phyloP scores from a whole-genome alignment of 805 yeast genomes.

The Pichia manshurica region DNA sequence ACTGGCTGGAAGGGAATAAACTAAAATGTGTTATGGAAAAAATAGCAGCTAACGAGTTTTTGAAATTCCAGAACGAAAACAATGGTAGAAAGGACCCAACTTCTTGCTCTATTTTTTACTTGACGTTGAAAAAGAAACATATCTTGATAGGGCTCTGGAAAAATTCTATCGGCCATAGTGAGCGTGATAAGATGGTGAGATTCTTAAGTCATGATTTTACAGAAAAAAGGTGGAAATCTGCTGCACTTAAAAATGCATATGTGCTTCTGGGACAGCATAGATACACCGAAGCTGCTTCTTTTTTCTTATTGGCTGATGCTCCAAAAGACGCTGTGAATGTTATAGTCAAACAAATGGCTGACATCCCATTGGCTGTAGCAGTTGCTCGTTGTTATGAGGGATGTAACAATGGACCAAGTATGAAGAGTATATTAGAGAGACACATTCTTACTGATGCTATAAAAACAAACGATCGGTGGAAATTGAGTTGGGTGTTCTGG shows the following conservation, averaged over 20 bases:
- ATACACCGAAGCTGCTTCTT: conserved; percentile 79
- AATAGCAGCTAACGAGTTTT: conserved; percentile 68
- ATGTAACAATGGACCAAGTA: conserved; percentile 51
- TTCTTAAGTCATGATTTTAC: conserved; percentile 73
- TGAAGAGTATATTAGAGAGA: conserved; percentile 43
- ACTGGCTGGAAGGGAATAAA: conserved; percentile 55
- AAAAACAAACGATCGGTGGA: conserved; percentile 70
- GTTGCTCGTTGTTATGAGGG: conserved; percentile 70
- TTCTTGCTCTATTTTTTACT: conserved; percentile 62
- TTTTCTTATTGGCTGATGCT: conserved; percentile 74
- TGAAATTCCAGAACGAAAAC: conserved; percentile 32
- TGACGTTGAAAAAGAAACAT: conserved; percentile 74
- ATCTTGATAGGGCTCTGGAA: conserved; percentile 80
- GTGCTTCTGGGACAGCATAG: conserved; percentile 86
- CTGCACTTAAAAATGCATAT: conserved; percentile 89
- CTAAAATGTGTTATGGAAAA: conserved; percentile 53
- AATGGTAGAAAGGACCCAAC: conserved; percentile 62
- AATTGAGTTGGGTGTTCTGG: conserved; percentile 76
- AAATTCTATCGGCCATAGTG: conserved; percentile 67
- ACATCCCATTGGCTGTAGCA: conserved; percentile 69
- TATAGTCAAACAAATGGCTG: conserved; percentile 58
- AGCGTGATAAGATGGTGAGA: conserved; percentile 73
- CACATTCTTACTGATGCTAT: conserved; percentile 54
- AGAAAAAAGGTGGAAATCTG: conserved; percentile 73
- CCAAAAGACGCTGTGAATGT: conserved; percentile 75